A percentile compares a stretch with the other conserved stretches of the same genome.
phyloP scores from a whole-genome alignment of 2,329 filamentous ascomycete species.

The Cladobotryum mycophilum region DNA sequence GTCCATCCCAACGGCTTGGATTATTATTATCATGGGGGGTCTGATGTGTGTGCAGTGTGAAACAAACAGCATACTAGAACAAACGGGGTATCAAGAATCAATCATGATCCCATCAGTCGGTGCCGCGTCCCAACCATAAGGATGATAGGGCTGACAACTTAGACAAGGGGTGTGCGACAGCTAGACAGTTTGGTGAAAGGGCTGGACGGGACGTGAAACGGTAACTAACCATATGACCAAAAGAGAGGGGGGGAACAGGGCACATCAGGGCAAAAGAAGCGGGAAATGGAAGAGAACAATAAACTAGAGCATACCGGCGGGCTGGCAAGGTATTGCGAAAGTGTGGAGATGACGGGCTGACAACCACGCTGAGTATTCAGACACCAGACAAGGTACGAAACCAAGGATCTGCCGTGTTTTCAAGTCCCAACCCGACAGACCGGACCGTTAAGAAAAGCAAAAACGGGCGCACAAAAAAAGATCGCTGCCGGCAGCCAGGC shows the following conservation, averaged over 20 bases:
- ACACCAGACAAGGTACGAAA: not conserved
- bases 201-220: not conserved
- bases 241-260: not conserved
- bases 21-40: constrained; percentile 4
- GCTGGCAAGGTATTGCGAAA: constrained; percentile 3
- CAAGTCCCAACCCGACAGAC: not conserved
- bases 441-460: not conserved
- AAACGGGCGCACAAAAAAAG: not conserved
- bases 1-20: constrained; percentile 2
- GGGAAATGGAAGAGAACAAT: not conserved
- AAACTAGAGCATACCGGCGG: constrained; percentile 5
- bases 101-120: not conserved
- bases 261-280: not conserved
- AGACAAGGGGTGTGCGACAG: not conserved
- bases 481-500: too few species aligned
- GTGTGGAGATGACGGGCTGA: constrained; percentile 9
- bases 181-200: too few species aligned
- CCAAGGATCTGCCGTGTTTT: constrained; percentile 3
- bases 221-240: not conserved
- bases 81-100: constrained; percentile 4
- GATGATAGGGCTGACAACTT: constrained; percentile 4
- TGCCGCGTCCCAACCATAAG: not conserved
- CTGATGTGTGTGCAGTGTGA: constrained; percentile 3
- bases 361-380: constrained; percentile 5
- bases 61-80: constrained; percentile 5